Percentiles rank a stretch among this genome's conserved stretches.
Conservation (phyloP, 2,329 filamentous ascomycete genomes). For the Spiromastix sp. region DNA sequence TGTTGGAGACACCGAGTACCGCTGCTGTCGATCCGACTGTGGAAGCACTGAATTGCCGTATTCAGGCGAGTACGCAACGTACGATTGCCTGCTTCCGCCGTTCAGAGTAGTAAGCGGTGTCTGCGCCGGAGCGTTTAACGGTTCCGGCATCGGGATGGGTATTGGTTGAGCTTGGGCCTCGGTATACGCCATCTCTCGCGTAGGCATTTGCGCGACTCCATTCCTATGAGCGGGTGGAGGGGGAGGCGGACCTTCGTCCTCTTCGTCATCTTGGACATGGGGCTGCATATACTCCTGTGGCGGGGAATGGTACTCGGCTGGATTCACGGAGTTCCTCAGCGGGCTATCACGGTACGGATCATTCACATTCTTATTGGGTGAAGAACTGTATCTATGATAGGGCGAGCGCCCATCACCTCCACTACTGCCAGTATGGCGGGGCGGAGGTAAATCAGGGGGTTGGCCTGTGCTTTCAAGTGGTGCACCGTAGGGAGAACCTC, state of each 20-base stretch:
- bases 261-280: slow-evolving; percentile 11
- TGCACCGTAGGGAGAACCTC: slow-evolving; percentile 6
- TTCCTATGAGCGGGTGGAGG: slow-evolving; percentile 24
- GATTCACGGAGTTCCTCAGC: slow-evolving; percentile 18
- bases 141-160: slow-evolving; percentile 14
- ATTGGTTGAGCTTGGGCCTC: slow-evolving; percentile 11
- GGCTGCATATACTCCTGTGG: slow-evolving; percentile 10
- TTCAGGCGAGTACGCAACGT: slow-evolving; percentile 12
- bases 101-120: slow-evolving; percentile 8
- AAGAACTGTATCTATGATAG: slow-evolving; percentile 13
- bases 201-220: neutral
- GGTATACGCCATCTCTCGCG: neutral
- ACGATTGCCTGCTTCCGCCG: slow-evolving; percentile 6
- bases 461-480: no score
- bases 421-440: neutral
- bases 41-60: slow-evolving; percentile 5
- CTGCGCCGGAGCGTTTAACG: slow-evolving; percentile 13
- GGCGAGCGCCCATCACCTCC: slow-evolving; percentile 7
- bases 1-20: slow-evolving; percentile 11
- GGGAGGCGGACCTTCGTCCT: slow-evolving; percentile 20
- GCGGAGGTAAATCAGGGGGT: no score
- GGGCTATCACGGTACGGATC: slow-evolving; percentile 18
- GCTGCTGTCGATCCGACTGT: slow-evolving; percentile 10
- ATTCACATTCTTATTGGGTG: slow-evolving; percentile 13
- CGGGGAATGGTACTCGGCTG: slow-evolving; percentile 13